Evolutionary conservation across 208 protist genomes (phyloP).

Genomic region (Acanthamoeba divionensis): DNA sequence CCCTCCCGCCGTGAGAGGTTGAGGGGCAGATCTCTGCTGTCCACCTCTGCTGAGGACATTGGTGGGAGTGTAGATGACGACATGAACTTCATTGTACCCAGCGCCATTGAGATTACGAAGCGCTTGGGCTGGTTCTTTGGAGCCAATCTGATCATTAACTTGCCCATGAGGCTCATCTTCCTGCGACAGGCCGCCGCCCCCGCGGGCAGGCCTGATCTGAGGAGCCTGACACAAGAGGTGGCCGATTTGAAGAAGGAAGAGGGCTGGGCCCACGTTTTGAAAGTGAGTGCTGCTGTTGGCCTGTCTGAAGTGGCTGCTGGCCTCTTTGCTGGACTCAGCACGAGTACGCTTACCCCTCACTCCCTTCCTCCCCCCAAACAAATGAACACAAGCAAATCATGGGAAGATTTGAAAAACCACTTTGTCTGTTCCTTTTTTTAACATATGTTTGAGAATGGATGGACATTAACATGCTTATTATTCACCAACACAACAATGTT

Average conservation of each 20-base stretch:
- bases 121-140: conserved; percentile 24
- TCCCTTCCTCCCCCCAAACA: neutral
- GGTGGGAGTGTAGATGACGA: too few relatives aligned
- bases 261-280: neutral
- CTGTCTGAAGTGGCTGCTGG: neutral
- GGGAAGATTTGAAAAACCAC: too few relatives aligned
- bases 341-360: neutral
- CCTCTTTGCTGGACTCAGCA: neutral
- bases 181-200: conserved; percentile 1
- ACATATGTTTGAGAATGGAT: too few relatives aligned
- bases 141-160: conserved; percentile 21
- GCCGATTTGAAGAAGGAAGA: neutral
- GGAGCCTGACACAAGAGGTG: neutral
- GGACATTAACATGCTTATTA: too few relatives aligned
- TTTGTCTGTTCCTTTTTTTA: too few relatives aligned
- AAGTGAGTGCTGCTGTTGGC: neutral
- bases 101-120: too few relatives aligned
- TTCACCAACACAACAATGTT: too few relatives aligned
- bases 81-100: too few relatives aligned
- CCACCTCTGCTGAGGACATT: too few relatives aligned
- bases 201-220: neutral
- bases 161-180: neutral
- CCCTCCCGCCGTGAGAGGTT: too few relatives aligned
- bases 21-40: too few relatives aligned
- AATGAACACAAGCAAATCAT: neutral